These are phyloP conservation scores for Helicostylum pulchrum DNA, from an alignment of 192 early-diverging fungal species.

Conservation along the genomic window DNA sequence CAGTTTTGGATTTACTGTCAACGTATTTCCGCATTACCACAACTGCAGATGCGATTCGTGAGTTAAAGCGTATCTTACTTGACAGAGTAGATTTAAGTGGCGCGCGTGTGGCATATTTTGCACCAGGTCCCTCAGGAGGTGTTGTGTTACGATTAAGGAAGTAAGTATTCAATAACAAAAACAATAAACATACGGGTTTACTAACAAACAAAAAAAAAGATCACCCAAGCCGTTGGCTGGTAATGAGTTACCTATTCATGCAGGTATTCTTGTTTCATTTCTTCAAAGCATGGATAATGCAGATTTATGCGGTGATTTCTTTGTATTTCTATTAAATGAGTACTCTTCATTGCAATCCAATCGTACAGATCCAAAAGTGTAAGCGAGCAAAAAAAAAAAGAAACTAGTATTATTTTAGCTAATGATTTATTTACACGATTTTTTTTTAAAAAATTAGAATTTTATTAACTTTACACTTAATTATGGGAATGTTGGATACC, in stretches of 20 bases:
- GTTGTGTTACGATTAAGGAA: constrained; percentile 43
- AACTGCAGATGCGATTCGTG: constrained; percentile 31
- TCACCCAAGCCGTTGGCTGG: constrained; percentile 19
- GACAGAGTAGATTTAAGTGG: constrained; percentile 37
- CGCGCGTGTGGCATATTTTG: constrained; percentile 52
- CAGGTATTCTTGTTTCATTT: constrained; percentile 64
- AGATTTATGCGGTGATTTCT: constrained; percentile 66
- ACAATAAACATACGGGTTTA: constrained; percentile 9
- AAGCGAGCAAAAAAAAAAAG: too few relatives aligned
- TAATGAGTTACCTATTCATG: constrained; percentile 49
- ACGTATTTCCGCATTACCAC: constrained; percentile 49
- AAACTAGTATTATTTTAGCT: background rate
- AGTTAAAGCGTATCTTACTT: constrained; percentile 47
- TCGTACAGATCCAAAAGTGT: constrained; percentile 47
- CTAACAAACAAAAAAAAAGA: constrained; percentile 31
- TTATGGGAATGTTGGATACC: constrained; percentile 62
- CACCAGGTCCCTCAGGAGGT: constrained; percentile 48
- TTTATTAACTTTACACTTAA: constrained; percentile 55
- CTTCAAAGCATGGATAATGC: constrained; percentile 52
- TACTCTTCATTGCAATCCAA: constrained; percentile 52
- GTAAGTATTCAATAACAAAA: constrained; percentile 7
- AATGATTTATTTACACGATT: background rate
- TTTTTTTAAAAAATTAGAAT: constrained; percentile 38
- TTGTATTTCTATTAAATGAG: constrained; percentile 71
- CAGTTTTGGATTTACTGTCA: constrained; percentile 42